These are phyloP conservation scores for Daldinia bambusicola DNA, from an alignment of 495 filamentous ascomycete genomes.

Conservation along the genomic window DNA sequence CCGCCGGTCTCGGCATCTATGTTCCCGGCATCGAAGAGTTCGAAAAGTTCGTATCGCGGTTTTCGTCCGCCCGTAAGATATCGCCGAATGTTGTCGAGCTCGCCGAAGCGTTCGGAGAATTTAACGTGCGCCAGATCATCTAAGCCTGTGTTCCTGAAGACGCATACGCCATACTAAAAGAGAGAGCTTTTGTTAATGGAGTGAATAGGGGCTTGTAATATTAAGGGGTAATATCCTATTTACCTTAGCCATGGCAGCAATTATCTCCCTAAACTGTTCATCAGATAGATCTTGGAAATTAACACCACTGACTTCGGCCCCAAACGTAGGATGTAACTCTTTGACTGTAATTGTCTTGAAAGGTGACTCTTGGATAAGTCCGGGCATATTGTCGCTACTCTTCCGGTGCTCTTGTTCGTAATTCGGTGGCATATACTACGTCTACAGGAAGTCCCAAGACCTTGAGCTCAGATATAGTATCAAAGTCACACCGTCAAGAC, in stretches of 20 bases:
- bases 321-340: conserved; percentile 64
- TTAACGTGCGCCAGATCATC: conserved; percentile 63
- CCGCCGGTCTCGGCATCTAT: conserved; percentile 54
- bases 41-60: conserved; percentile 58
- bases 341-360: conserved; percentile 55
- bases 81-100: conserved; percentile 67
- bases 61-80: conserved; percentile 60
- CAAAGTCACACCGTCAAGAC: not conserved
- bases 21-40: conserved; percentile 70
- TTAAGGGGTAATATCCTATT: not conserved
- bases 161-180: conserved; percentile 64
- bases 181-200: not conserved
- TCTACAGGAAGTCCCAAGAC: not conserved
- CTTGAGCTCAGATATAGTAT: not conserved
- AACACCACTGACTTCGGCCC: conserved; percentile 64
- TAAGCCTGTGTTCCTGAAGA: conserved; percentile 65
- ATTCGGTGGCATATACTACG: not conserved
- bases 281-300: conserved; percentile 59
- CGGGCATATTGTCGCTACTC: conserved; percentile 36
- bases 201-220: not conserved
- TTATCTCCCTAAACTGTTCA: conserved; percentile 60
- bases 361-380: conserved; percentile 40
- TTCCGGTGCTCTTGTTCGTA: not conserved
- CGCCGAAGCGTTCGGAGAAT: conserved; percentile 65
- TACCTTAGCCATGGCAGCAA: conserved; percentile 62